A percentile compares a stretch with the other conserved stretches of the same genome.
Conservation (phyloP, 2,329 filamentous ascomycete species). For the Claviceps digitariae region DNA sequence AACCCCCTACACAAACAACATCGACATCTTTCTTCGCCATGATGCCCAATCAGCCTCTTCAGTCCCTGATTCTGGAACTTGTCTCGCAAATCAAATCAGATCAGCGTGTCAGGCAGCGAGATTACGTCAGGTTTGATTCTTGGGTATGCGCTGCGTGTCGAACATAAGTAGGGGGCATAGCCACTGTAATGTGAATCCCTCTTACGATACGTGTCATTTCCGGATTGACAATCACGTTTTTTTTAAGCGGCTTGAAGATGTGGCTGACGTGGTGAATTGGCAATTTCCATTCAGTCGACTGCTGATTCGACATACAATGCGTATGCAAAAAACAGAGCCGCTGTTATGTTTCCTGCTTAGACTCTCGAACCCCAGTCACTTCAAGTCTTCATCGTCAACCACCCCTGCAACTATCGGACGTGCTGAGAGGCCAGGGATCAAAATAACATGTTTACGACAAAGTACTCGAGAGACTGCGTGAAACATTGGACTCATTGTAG, state of each 20-base stretch:
- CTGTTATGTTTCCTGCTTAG: not conserved
- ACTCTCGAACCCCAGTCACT: not conserved
- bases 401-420: not conserved
- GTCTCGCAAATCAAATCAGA: not conserved
- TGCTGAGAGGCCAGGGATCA: not conserved
- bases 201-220: not conserved
- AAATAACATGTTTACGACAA: not conserved
- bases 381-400: not conserved
- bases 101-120: not conserved
- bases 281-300: not conserved
- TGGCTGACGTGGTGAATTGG: not conserved
- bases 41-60: not conserved
- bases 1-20: not conserved
- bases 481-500: not conserved
- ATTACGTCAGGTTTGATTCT: not conserved
- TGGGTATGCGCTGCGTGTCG: not conserved
- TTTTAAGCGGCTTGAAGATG: not conserved
- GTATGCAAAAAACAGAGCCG: not conserved
- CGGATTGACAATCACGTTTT: not conserved
- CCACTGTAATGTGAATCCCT: not conserved
- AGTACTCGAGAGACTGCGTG: not conserved
- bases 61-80: not conserved
- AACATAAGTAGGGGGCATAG: constrained; percentile 2
- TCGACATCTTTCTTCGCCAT: not conserved
- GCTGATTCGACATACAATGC: not conserved